phyloP scores from a whole-genome alignment of 495 filamentous ascomycete genomes.

The Neurospora intermedia region DNA sequence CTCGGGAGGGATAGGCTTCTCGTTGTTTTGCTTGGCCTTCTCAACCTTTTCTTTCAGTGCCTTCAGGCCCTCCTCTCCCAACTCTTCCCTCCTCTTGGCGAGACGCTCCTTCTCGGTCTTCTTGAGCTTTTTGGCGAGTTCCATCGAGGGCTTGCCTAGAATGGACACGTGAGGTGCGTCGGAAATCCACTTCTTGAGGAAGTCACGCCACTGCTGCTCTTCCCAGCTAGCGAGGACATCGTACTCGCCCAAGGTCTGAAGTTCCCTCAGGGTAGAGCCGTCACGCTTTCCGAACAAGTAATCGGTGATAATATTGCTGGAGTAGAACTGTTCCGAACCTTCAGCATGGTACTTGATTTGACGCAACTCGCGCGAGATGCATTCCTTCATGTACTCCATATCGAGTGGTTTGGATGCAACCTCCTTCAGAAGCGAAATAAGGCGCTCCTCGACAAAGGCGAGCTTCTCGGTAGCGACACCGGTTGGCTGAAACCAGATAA shows the following conservation, averaged over 20 bases:
- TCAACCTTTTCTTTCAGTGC: slow-evolving; percentile 66
- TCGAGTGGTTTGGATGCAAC: slow-evolving; percentile 71
- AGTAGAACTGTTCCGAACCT: slow-evolving; percentile 60
- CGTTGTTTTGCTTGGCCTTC: slow-evolving; percentile 67
- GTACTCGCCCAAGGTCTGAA: slow-evolving; percentile 60
- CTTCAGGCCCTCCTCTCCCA: slow-evolving; percentile 48
- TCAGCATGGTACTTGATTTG: slow-evolving; percentile 74
- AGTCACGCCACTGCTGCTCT: slow-evolving; percentile 71
- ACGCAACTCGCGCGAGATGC: slow-evolving; percentile 64
- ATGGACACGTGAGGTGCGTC: slow-evolving; percentile 81
- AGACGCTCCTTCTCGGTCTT: slow-evolving; percentile 54
- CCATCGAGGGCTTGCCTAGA: slow-evolving; percentile 68
- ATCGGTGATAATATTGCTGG: slow-evolving; percentile 74
- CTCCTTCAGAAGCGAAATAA: slow-evolving; percentile 74
- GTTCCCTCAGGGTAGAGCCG: slow-evolving; percentile 63
- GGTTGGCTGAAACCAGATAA: slow-evolving; percentile 73
- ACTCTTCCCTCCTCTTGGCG: slow-evolving; percentile 39
- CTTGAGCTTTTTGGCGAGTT: slow-evolving; percentile 62
- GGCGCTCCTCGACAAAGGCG: slow-evolving; percentile 66
- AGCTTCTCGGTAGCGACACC: slow-evolving; percentile 83
- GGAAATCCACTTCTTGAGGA: slow-evolving; percentile 72
- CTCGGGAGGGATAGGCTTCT: slow-evolving; percentile 65
- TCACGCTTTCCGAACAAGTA: slow-evolving; percentile 83
- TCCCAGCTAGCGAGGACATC: slow-evolving; percentile 69
- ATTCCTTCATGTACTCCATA: slow-evolving; percentile 80